Conservation (phyloP, 352 stramenopile genomes). For the Aphanomyces cochlioides region DNA sequence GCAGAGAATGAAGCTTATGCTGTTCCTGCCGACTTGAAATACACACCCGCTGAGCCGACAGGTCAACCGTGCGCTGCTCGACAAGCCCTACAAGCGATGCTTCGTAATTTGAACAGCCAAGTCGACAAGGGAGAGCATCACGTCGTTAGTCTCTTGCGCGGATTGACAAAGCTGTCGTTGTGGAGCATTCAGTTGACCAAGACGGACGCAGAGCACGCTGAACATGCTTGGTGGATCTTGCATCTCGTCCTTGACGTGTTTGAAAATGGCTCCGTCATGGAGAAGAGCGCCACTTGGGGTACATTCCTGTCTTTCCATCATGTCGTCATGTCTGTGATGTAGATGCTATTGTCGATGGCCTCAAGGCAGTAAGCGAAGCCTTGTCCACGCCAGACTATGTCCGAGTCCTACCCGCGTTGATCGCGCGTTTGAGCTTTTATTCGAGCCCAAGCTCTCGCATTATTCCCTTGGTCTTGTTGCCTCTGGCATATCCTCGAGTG, state of each 20-base stretch:
- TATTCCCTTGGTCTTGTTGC: constrained; percentile 69
- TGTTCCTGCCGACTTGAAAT: not conserved
- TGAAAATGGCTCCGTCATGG: constrained; percentile 83
- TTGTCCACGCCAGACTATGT: constrained; percentile 60
- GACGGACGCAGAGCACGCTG: constrained; percentile 39
- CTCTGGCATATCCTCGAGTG: constrained; percentile 71
- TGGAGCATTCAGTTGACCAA: constrained; percentile 74
- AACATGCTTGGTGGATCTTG: constrained; percentile 64
- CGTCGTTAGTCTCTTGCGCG: constrained; percentile 46
- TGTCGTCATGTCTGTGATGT: not conserved
- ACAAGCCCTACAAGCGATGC: constrained; percentile 75
- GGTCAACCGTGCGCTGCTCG: constrained; percentile 43
- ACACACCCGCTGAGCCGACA: constrained; percentile 37
- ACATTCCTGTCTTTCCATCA: not conserved
- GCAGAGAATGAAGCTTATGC: not conserved
- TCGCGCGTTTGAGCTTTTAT: constrained; percentile 76
- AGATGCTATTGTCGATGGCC: constrained; percentile 82
- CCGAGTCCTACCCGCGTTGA: constrained; percentile 69
- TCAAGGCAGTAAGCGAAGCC: constrained; percentile 64
- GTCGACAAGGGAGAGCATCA: constrained; percentile 84
- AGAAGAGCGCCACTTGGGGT: constrained; percentile 82
- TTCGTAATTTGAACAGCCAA: constrained; percentile 83
- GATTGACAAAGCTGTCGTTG: constrained; percentile 40
- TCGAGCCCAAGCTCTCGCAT: constrained; percentile 80
- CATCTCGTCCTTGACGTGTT: constrained; percentile 76